These are phyloP conservation scores for Echeveria elegans DNA, from an alignment of 164 flowering plant species.

Conservation along the genomic window DNA sequence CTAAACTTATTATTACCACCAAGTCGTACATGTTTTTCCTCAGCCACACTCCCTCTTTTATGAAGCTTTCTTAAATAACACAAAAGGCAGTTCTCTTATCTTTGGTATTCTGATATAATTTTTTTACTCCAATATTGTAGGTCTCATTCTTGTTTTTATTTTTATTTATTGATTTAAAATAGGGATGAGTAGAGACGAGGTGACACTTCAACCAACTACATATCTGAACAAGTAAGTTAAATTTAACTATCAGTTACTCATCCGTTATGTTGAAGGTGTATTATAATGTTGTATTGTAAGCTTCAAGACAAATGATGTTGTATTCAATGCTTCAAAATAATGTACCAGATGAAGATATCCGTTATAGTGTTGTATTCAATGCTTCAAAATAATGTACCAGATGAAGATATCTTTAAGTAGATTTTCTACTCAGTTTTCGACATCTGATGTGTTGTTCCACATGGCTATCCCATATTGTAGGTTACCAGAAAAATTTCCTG, in stretches of 20 bases:
- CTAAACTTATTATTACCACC: background rate
- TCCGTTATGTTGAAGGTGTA: background rate
- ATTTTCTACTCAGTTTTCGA: background rate
- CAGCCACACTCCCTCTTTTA: no score
- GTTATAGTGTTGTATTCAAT: no score
- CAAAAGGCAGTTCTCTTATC: no score
- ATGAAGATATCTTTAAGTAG: background rate
- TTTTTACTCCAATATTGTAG: no score
- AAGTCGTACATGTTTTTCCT: background rate
- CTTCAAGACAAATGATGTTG: no score
- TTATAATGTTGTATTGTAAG: background rate
- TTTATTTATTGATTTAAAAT: no score
- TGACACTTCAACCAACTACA: conserved; percentile 71
- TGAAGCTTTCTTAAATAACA: no score
- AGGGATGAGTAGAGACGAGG: conserved; percentile 84
- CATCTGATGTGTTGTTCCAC: background rate
- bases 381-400: no score
- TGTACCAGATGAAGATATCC: background rate
- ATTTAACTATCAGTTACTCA: no score
- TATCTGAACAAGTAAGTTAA: conserved; percentile 97
- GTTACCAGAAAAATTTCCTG: conserved; percentile 74
- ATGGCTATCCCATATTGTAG: conserved; percentile 19
- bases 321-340: no score
- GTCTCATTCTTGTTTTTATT: no score
- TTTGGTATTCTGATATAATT: no score